A percentile compares a stretch with the other conserved stretches of the same genome.
Conservation (phyloP, 805 yeast genomes). For the Yamadazyma takamatsuzukensis region DNA sequence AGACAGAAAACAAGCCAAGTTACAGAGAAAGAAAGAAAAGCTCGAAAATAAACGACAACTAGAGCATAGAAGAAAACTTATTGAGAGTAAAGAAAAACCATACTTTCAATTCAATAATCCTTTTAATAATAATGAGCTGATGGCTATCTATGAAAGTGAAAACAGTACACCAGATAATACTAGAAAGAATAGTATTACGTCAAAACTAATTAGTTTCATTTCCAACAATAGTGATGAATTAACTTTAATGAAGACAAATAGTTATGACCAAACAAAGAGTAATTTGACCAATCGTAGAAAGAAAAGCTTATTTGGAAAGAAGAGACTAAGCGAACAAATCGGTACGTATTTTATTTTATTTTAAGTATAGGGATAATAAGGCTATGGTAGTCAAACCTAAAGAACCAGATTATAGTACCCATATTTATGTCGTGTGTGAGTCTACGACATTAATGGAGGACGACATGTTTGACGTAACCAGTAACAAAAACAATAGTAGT, state of each 20-base stretch:
- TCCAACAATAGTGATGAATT: constrained; percentile 13
- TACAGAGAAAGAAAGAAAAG: constrained; percentile 1
- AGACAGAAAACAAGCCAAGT: neutral
- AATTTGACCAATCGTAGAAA: constrained; percentile 27
- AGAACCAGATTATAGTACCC: neutral
- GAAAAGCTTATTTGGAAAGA: constrained; percentile 11
- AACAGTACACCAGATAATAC: constrained; percentile 2
- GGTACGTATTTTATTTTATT: too few relatives aligned
- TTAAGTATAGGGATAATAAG: too few relatives aligned
- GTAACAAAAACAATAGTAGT: too few relatives aligned
- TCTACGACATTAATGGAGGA: too few relatives aligned
- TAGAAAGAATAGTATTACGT: constrained; percentile 16
- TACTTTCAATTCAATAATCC: constrained; percentile 11
- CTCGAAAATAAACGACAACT: constrained; percentile 6
- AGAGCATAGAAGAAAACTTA: constrained; percentile 5
- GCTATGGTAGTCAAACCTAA: neutral
- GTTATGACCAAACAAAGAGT: constrained; percentile 38
- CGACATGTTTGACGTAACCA: too few relatives aligned
- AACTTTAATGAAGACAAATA: constrained; percentile 16
- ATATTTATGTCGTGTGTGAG: too few relatives aligned
- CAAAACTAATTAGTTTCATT: constrained; percentile 18
- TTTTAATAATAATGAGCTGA: constrained; percentile 7
- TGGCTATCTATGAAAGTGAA: constrained; percentile 10
- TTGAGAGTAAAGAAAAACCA: constrained; percentile 9
- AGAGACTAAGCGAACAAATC: constrained; percentile 24